Evolutionary conservation across 1,284 basidiomycete species (phyloP).

Genomic region (Calocybe gambosa): DNA sequence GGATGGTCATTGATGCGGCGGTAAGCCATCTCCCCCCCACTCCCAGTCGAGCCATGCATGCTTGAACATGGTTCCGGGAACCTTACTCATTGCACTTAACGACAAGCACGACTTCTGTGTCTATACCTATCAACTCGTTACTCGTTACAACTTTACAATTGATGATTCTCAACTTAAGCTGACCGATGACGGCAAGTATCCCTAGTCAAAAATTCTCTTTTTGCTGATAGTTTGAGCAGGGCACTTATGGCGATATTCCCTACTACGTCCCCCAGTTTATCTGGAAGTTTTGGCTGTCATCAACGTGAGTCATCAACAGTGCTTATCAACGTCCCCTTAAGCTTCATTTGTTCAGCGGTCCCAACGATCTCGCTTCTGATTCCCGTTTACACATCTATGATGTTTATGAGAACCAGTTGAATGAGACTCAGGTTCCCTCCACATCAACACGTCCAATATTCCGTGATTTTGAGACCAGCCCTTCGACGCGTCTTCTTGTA

Average conservation of each 20-base stretch:
- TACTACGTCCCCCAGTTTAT: constrained; percentile 25
- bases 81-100: background rate
- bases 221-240: too few species aligned
- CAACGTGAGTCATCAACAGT: constrained; percentile 12
- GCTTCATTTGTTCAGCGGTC: constrained; percentile 6
- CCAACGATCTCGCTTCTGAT: constrained; percentile 19
- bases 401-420: constrained; percentile 41
- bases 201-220: background rate
- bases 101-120: too few species aligned
- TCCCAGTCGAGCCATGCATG: background rate
- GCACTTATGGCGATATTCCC: constrained; percentile 11
- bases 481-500: constrained; percentile 28
- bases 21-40: background rate
- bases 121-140: too few species aligned
- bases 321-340: background rate
- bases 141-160: too few species aligned
- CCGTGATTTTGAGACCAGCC: constrained; percentile 32
- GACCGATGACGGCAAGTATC: too few species aligned
- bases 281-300: constrained; percentile 27
- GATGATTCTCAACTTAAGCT: too few species aligned
- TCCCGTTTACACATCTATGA: constrained; percentile 47
- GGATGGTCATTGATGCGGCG: background rate
- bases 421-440: constrained; percentile 34
- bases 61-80: background rate
- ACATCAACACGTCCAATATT: constrained; percentile 30